Conservation (phyloP, 257 asterid species). For the Ligustrum vulgare region DNA sequence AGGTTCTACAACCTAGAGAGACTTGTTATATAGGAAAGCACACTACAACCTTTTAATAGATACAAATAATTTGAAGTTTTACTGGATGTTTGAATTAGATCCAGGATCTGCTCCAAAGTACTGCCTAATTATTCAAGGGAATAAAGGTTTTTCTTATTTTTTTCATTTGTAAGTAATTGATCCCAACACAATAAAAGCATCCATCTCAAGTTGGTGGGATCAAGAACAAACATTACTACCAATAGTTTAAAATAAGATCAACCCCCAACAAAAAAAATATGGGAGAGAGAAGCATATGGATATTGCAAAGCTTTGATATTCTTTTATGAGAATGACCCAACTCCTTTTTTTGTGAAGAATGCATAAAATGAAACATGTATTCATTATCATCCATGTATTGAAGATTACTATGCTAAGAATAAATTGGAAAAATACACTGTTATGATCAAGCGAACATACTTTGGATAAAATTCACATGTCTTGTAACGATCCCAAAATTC, state of each 20-base stretch:
- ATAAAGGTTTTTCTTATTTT: background rate
- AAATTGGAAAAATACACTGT: too few relatives aligned
- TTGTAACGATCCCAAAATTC: too few relatives aligned
- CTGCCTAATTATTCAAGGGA: background rate
- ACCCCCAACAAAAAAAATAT: background rate
- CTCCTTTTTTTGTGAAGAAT: background rate
- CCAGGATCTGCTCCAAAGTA: constrained; percentile 10
- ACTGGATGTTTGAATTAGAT: background rate
- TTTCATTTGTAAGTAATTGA: background rate
- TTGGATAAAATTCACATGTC: too few relatives aligned
- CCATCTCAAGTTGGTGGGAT: background rate
- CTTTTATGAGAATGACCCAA: background rate
- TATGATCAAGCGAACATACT: too few relatives aligned
- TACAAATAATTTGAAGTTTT: background rate
- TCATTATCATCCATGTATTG: background rate
- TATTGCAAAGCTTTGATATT: background rate
- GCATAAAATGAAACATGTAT: background rate
- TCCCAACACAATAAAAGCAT: constrained; percentile 10
- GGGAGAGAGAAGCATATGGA: background rate
- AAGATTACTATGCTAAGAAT: background rate
- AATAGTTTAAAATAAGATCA: background rate
- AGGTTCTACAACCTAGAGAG: background rate
- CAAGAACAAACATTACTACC: background rate
- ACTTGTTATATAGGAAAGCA: background rate
- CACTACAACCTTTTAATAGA: background rate